These are phyloP conservation scores for Diaporthe citrichinensis DNA, from an alignment of 2,329 filamentous ascomycete species.

Conservation along the genomic window DNA sequence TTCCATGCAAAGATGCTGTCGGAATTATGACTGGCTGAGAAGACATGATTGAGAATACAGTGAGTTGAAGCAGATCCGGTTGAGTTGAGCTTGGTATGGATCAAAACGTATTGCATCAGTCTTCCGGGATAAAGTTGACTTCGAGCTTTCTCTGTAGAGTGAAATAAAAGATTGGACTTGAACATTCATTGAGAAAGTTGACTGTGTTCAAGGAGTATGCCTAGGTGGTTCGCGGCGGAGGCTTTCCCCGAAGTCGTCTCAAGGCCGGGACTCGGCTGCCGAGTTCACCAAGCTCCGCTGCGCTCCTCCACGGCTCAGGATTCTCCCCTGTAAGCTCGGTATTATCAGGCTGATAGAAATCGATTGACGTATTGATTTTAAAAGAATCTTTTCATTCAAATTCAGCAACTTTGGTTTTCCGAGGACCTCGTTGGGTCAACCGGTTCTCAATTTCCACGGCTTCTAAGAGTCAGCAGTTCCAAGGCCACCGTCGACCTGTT, in stretches of 20 bases:
- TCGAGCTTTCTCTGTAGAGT: no score
- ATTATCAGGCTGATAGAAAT: no score
- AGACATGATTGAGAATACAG: not conserved
- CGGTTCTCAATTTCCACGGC: no score
- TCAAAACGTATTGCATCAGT: not conserved
- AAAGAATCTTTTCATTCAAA: not conserved
- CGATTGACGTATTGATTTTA: not conserved
- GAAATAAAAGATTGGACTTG: not conserved
- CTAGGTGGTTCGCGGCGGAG: not conserved
- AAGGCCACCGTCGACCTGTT: not conserved
- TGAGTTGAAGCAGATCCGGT: not conserved
- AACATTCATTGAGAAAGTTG: no score
- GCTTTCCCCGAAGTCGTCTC: not conserved
- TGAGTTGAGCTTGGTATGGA: not conserved
- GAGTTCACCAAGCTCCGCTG: not conserved
- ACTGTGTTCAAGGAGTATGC: not conserved
- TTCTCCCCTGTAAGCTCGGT: not conserved
- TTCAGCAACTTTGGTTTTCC: not conserved
- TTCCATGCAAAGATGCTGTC: slow-evolving; percentile 5
- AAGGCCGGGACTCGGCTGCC: not conserved
- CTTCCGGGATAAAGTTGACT: not conserved
- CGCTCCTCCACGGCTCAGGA: not conserved
- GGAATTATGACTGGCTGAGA: not conserved
- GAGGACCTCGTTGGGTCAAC: not conserved
- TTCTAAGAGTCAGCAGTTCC: not conserved